Evolutionary conservation across 1,139 yeast genomes (phyloP).

Genomic region (Diutina rugosa): DNA sequence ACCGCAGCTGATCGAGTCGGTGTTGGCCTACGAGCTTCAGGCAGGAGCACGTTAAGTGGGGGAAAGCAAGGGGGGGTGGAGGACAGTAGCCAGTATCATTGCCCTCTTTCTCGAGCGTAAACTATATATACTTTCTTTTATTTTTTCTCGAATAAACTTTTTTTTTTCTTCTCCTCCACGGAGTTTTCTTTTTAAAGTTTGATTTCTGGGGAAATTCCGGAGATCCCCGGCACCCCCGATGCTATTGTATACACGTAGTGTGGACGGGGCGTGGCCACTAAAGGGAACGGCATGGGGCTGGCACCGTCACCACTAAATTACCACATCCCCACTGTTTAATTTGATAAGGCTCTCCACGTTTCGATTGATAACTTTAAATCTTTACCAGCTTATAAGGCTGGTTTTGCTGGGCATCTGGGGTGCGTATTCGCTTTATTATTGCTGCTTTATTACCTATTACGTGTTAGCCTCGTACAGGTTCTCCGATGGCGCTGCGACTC

Average conservation of each 20-base stretch:
- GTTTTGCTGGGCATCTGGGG: neutral
- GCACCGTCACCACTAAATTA: no score
- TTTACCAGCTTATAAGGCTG: neutral
- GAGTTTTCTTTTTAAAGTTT: neutral
- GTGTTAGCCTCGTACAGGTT: neutral
- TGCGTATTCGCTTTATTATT: neutral
- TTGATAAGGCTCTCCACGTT: neutral
- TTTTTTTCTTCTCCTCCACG: neutral
- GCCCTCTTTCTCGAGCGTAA: no score
- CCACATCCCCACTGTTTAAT: no score
- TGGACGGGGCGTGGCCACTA: no score
- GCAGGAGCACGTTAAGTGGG: neutral
- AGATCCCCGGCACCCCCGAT: neutral
- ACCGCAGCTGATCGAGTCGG: neutral
- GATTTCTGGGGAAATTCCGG: neutral
- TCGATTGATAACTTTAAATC: neutral
- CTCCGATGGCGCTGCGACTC: neutral
- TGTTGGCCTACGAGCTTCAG: neutral
- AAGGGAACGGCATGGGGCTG: no score
- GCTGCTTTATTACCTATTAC: neutral
- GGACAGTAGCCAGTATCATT: no score
- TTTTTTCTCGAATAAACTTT: no score
- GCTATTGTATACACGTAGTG: neutral
- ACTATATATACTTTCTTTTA: no score
- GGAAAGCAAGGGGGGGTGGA: neutral